Evolutionary conservation across 2,329 filamentous ascomycete genomes (phyloP), one percentile per base, ranked within the genome.

Genomic region (Bipolaris gigantea): DNA sequence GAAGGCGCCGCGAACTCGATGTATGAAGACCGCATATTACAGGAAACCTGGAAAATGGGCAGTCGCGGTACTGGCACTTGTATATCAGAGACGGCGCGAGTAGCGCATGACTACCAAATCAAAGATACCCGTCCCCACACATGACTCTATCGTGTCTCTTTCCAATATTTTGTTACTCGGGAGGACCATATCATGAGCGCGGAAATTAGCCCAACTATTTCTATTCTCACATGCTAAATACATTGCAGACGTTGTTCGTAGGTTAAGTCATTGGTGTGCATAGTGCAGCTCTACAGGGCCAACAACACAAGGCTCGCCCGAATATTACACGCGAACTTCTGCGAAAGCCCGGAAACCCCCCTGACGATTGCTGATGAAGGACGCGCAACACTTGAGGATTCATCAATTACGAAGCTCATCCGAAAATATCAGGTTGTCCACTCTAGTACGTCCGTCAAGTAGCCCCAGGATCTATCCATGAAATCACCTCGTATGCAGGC

Each of bases 111-210:
- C 50, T 53, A 36, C 50, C 27, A 10, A 33, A 49, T 41, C 25
- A 34, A 49, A 53, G 45, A 53, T 53, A 44, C 50, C 50, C 45
- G 34, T 43, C 41, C 38, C 4, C 38, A 40, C 23, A 21, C 19
- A 40, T n/a, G 23, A n/a, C 27, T 8, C 11, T 38, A 13, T 39
- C 19, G 19, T 8, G 10, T 21, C 21, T 39, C 13, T 9, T 40
- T 4, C 7, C 38, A 25, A 15, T 5, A n/a, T n/a, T 5, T 3
- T 40, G 10, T n/a, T 25, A 21, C 13, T 6, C n/a, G 19, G 11
- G 13, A 40, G 19, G 21, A 21, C 7, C 5, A 15, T 13, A 21
- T 5, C 19, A 25, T 8, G 7, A 15, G 27, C 2, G 19, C 6
- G 11, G 4, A 23, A 15, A 15, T 15, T 8, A 9, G 19, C 4